phyloP scores from a whole-genome alignment of 2,329 filamentous ascomycete genomes.

The Periconia sp. region DNA sequence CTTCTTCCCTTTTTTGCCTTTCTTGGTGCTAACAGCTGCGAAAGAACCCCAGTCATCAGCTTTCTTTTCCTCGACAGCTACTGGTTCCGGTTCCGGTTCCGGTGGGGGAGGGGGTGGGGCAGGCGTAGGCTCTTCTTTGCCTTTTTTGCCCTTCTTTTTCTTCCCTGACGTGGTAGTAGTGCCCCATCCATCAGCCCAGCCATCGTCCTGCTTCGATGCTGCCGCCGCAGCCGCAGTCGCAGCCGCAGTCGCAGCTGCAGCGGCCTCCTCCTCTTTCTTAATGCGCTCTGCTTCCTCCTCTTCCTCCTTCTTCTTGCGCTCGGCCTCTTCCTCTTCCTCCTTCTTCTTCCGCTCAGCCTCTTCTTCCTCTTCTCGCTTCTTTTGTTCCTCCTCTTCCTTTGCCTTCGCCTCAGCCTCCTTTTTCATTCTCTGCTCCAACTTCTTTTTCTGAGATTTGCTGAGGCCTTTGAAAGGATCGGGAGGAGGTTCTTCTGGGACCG shows the following conservation, averaged over 20 bases:
- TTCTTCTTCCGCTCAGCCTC: constrained; percentile 27
- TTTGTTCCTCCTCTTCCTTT: constrained; percentile 23
- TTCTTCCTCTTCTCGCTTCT: constrained; percentile 20
- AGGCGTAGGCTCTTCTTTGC: constrained; percentile 18
- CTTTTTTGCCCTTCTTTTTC: constrained; percentile 38
- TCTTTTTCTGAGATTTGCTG: constrained; percentile 33
- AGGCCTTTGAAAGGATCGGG: constrained; percentile 33
- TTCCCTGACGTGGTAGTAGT: constrained; percentile 24
- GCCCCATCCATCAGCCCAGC: constrained; percentile 37
- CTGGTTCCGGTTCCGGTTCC: constrained; percentile 28
- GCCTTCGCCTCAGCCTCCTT: constrained; percentile 30
- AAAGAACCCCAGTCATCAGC: constrained; percentile 17
- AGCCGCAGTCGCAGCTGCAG: constrained; percentile 16
- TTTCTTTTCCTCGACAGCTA: constrained; percentile 33
- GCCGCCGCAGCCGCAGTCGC: constrained; percentile 15
- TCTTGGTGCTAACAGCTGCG: constrained; percentile 47
- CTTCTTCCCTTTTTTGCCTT: constrained; percentile 56
- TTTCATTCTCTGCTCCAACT: constrained; percentile 40
- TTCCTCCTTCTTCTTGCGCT: constrained; percentile 23
- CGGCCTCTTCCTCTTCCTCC: constrained; percentile 25
- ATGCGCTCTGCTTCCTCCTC: constrained; percentile 27
- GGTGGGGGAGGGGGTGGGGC: constrained; percentile 44
- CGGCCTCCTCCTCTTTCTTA: constrained; percentile 29
- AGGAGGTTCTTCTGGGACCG: constrained; percentile 44
- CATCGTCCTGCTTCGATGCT: constrained; percentile 38